Evolutionary conservation across 768 basidiomycete genomes (phyloP).

Genomic region (Rhizopogon roseolus): DNA sequence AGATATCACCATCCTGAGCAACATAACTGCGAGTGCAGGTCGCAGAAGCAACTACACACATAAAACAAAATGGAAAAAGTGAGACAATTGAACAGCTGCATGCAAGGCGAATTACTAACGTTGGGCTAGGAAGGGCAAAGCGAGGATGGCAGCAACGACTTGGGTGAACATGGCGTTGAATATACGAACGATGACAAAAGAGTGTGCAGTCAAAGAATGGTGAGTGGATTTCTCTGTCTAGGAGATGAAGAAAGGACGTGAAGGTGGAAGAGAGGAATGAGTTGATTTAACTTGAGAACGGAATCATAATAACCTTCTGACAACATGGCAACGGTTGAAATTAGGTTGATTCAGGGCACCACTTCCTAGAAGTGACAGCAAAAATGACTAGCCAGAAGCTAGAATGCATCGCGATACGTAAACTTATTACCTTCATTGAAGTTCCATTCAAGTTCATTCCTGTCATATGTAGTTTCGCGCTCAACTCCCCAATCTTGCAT

Average conservation of each 20-base stretch:
- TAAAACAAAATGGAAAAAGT: slow-evolving; percentile 1
- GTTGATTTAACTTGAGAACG: background rate
- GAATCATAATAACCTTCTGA: background rate
- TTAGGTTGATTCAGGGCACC: too few relatives aligned
- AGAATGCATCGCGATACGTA: too few relatives aligned
- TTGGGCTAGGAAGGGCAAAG: slow-evolving; percentile 41
- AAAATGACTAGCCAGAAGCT: too few relatives aligned
- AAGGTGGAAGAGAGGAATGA: background rate
- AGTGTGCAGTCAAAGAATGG: slow-evolving; percentile 11
- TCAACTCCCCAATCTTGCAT: too few relatives aligned
- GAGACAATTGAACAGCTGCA: background rate
- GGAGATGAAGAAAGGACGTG: background rate
- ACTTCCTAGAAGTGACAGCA: too few relatives aligned
- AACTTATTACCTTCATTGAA: too few relatives aligned
- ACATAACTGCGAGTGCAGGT: slow-evolving; percentile 58
- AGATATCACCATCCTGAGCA: slow-evolving; percentile 56
- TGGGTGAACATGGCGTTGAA: slow-evolving; percentile 32
- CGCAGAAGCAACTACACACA: slow-evolving; percentile 18
- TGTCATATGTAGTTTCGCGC: too few relatives aligned
- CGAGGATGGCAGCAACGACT: slow-evolving; percentile 36
- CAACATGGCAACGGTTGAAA: background rate
- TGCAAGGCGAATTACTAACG: slow-evolving; percentile 23
- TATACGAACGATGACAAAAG: slow-evolving; percentile 10
- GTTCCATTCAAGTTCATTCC: too few relatives aligned
- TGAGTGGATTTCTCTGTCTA: slow-evolving; percentile 5